Conservation (phyloP, 352 stramenopile genomes). For the Phytophthora hybrid region DNA sequence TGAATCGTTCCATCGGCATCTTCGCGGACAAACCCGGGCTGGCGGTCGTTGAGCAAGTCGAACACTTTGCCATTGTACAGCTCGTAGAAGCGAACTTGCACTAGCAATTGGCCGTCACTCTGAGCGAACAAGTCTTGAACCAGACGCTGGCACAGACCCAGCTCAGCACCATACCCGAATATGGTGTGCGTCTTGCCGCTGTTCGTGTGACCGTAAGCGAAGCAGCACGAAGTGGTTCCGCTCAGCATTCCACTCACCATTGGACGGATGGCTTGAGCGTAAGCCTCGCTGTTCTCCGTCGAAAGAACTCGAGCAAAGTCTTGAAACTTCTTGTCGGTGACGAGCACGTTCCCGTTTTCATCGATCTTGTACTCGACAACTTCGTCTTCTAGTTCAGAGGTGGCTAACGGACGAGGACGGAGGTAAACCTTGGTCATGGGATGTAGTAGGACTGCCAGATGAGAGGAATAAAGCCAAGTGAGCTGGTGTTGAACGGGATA, state of each 20-base stretch:
- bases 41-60: slow-evolving; percentile 57
- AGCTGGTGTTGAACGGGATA: background rate
- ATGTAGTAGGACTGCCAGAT: background rate
- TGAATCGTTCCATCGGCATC: slow-evolving; percentile 54
- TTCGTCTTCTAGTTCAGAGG: slow-evolving; percentile 34
- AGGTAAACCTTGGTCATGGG: slow-evolving; percentile 53
- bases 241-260: slow-evolving; percentile 37
- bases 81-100: slow-evolving; percentile 68
- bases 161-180: slow-evolving; percentile 57
- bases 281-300: slow-evolving; percentile 40
- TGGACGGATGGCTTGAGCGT: slow-evolving; percentile 40
- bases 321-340: slow-evolving; percentile 38
- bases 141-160: slow-evolving; percentile 51
- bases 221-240: slow-evolving; percentile 58
- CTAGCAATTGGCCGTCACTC: slow-evolving; percentile 19
- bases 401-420: slow-evolving; percentile 45
- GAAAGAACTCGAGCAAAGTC: slow-evolving; percentile 51
- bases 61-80: slow-evolving; percentile 69
- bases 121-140: slow-evolving; percentile 46
- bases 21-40: slow-evolving; percentile 57
- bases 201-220: slow-evolving; percentile 68
- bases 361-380: slow-evolving; percentile 31
- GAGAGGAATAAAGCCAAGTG: slow-evolving; percentile 8
- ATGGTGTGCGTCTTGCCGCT: slow-evolving; percentile 75
- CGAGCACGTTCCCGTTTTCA: background rate